phyloP scores from a whole-genome alignment of 305 asterid genomes.

The Fraxinus velutina region DNA sequence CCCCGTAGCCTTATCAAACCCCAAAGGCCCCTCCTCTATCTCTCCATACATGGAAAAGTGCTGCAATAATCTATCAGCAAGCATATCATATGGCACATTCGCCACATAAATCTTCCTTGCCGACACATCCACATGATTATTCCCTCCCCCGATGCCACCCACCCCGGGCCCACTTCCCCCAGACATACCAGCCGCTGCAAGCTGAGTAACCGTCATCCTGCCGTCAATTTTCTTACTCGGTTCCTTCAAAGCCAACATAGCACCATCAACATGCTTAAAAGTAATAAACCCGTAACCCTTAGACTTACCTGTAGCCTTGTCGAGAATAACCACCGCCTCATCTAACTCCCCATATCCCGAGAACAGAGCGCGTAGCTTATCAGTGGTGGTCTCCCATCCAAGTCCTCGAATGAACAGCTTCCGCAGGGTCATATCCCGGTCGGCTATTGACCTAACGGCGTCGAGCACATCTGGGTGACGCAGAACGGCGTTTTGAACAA shows the following conservation, averaged over 20 bases:
- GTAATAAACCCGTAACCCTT: constrained; percentile 80
- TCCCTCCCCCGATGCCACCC: constrained; percentile 40
- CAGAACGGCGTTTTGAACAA: constrained; percentile 53
- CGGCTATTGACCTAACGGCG: constrained; percentile 57
- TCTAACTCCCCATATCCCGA: constrained; percentile 67
- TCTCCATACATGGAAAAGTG: constrained; percentile 78
- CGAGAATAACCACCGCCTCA: constrained; percentile 78
- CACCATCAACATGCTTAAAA: constrained; percentile 77
- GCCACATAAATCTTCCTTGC: constrained; percentile 74
- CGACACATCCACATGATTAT: constrained; percentile 54
- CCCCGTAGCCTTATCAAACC: constrained; percentile 79
- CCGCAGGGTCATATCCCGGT: constrained; percentile 58
- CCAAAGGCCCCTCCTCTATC: constrained; percentile 85
- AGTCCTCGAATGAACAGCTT: constrained; percentile 88
- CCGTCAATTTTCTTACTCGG: constrained; percentile 82
- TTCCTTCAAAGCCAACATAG: constrained; percentile 66
- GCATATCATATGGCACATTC: constrained; percentile 81
- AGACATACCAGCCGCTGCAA: constrained; percentile 64
- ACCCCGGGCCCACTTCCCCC: constrained; percentile 54
- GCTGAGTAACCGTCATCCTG: constrained; percentile 75
- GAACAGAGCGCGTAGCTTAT: constrained; percentile 60
- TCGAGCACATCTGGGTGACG: constrained; percentile 71
- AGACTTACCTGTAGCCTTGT: constrained; percentile 68
- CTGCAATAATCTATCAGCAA: constrained; percentile 61
- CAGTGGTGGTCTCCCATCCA: constrained; percentile 85